Evolutionary conservation across 139 green algal species (phyloP), one percentile per base, ranked within the genome.

Genomic region (Tetraselmis chui): DNA sequence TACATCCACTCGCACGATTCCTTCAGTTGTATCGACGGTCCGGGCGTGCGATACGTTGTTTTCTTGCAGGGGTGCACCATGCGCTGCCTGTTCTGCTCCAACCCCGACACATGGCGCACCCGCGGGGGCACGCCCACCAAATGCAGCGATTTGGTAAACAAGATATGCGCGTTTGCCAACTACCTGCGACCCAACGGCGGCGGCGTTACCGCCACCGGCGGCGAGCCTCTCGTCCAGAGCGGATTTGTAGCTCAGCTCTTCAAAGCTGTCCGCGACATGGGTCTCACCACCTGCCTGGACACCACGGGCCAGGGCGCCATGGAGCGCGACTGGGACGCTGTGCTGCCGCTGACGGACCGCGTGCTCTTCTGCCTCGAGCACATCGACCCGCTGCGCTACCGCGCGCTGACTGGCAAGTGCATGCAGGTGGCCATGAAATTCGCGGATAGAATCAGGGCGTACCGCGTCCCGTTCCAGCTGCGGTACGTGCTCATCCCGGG

Each of bases 341-440:
- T 94, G 79, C 82, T 94, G 59, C 89, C 89, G 1, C 89, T 93
- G 86, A 89, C 88, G 1, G 91, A 94, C 81, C 82, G 90, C 74
- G 91, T 88, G 30, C 85, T 94, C 27, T 89, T 93, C 30, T 94
- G 91, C 86, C 87, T 93, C 83, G 93, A 94, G 78, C 78, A 83
- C 76, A 80, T 91, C 2, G 81, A 90, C 76, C 84, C 84, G 18
- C 32, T 79, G n/a, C 87, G 86, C 80, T 89, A 89, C 84, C 31
- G 75, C 25, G 31, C 2, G n/a, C 78, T 86, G n/a, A 84, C 89
- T 77, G 89, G 89, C 23, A 32, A 89, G 45, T 84, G 86, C 58
- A 86, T 88, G 85, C 28, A n/a, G 1, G 84, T 82, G 45, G 85
- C 87, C n/a, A 83, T 94, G 30, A 76, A 79, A 11, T 94, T 94